phyloP scores from a whole-genome alignment of 2,329 filamentous ascomycete species.

The Aureobasidium subglaciale region DNA sequence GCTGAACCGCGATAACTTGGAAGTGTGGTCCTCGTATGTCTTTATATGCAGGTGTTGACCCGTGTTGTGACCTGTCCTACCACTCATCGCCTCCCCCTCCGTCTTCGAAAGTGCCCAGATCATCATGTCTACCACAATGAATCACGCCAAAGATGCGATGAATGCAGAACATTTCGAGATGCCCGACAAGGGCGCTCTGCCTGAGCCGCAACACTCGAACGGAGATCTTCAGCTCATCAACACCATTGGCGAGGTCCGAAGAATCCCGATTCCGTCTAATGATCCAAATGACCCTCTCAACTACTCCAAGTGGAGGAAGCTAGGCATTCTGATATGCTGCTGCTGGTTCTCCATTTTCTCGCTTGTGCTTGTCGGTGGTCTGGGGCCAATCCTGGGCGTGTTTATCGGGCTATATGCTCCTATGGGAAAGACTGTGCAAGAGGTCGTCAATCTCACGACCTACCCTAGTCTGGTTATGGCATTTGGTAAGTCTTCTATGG shows the following conservation, averaged over 20 bases:
- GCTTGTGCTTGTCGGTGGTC: conserved; percentile 46
- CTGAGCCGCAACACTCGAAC: not conserved
- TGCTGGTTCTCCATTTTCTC: conserved; percentile 29
- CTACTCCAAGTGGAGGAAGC: conserved; percentile 25
- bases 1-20: not conserved
- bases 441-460: conserved; percentile 32
- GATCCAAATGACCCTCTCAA: conserved; percentile 27
- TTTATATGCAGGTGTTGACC: not conserved
- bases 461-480: conserved; percentile 36
- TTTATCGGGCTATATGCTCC: conserved; percentile 30
- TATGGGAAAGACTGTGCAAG: conserved; percentile 20
- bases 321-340: conserved; percentile 25
- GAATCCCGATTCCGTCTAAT: conserved; percentile 21
- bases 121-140: not conserved
- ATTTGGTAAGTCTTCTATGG: conserved; percentile 23
- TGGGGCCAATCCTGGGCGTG: conserved; percentile 34
- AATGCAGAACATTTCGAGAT: conserved; percentile 11
- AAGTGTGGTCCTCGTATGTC: not conserved
- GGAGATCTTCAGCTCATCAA: conserved; percentile 20
- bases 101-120: not conserved
- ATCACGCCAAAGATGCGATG: conserved; percentile 19
- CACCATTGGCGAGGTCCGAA: conserved; percentile 18
- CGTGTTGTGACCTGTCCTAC: not conserved
- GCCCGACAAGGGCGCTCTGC: not conserved
- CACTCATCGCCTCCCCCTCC: not conserved